Evolutionary conservation across 129 eudicot species (phyloP), one percentile per base, ranked within the genome.

Genomic region (Pulicaria dysenterica): DNA sequence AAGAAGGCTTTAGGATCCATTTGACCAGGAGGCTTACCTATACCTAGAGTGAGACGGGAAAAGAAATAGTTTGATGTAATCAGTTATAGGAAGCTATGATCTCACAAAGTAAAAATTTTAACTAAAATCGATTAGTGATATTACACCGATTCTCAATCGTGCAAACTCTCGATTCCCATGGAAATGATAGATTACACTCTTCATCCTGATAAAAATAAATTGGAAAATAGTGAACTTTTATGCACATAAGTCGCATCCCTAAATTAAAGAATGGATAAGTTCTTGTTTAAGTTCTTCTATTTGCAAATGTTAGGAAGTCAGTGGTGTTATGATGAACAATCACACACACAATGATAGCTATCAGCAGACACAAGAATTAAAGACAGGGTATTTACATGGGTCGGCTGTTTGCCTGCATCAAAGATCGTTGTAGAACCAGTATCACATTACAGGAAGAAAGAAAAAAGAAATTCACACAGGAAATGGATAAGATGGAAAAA

Each of bases 1-100:
- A 95, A 69, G 79, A 90, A 95, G 67, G 99, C 99, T 86, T 88
- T 95, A 6, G 96, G 99, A 82, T 95, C 99, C 97, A 88, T 88
- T 82, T 88, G 97, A 72, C 96, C 91, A 53, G 97, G 91, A 64
- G 97, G 99, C 73, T 84, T 84, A 46, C 99, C 97, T 56, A 95
- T 86, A 69, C 99, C 98, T 89, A 67, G 43, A 51, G 19, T 17
- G 47, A 17, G 36, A 54, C 51, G 40, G 46, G 31, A 2, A 24
- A 24, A 24, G 31, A 24, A 24, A 24, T 56, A 59, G 8, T 58
- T n/a, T n/a, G 31, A 9, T 40, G 10, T 36, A 43, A 58, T 49
- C 38, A 58, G 41, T 42, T 39, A 57, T 41, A 4, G 38, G 41
- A 64, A 11, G 58, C 8, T 55, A 43, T 24, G 43, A 15, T 79